Evolutionary conservation across 331 rosid genomes (phyloP).

Genomic region (Malus hybrid): DNA sequence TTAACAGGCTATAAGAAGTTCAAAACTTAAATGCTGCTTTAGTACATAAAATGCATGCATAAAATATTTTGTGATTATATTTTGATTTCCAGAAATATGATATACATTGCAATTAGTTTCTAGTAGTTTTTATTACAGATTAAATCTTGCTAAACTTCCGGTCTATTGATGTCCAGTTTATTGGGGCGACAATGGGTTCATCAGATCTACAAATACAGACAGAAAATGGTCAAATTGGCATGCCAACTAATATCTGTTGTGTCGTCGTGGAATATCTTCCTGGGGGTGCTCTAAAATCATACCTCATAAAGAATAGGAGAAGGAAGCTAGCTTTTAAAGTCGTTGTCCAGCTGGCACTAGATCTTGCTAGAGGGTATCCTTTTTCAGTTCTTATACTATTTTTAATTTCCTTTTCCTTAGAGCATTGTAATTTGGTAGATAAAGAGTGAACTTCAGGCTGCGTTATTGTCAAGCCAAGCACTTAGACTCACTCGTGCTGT

Average conservation of each 20-base stretch:
- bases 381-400: no score
- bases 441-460: no score
- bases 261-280: slow-evolving; percentile 94
- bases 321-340: slow-evolving; percentile 51
- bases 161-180: slow-evolving; percentile 51
- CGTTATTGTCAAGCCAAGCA: no score
- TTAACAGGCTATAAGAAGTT: not conserved
- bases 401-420: no score
- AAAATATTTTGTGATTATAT: not conserved
- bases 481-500: no score
- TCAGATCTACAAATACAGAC: slow-evolving; percentile 86
- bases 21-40: not conserved
- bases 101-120: not conserved
- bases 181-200: slow-evolving; percentile 93
- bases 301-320: slow-evolving; percentile 86
- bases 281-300: slow-evolving; percentile 77
- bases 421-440: no score
- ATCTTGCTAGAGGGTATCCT: no score
- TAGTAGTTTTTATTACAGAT: not conserved
- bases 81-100: not conserved
- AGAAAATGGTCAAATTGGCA: slow-evolving; percentile 70
- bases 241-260: slow-evolving; percentile 89
- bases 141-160: not conserved
- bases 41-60: not conserved
- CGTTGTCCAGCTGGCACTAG: no score